Conservation (phyloP, 148 eudicot genomes). For the Chenopodium quinoa region DNA sequence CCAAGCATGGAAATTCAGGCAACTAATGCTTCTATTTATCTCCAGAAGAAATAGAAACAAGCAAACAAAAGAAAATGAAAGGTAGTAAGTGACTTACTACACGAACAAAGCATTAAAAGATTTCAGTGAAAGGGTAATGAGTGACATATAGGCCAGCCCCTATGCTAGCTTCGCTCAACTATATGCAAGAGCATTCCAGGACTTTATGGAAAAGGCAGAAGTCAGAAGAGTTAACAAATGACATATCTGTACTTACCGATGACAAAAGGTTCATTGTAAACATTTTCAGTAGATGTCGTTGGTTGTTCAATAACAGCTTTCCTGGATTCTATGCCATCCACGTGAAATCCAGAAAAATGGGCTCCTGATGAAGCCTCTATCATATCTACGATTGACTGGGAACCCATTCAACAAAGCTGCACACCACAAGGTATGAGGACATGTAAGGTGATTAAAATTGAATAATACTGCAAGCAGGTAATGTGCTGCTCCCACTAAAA, state of each 20-base stretch:
- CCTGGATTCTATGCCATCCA: slow-evolving; percentile 49
- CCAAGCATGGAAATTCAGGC: not conserved
- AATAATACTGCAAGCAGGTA: not conserved
- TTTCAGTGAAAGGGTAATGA: not conserved
- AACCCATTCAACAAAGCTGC: slow-evolving; percentile 57
- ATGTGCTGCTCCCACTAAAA: not conserved
- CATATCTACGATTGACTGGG: slow-evolving; percentile 66
- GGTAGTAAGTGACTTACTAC: not conserved
- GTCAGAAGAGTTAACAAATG: slow-evolving; percentile 1
- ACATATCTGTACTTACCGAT: slow-evolving; percentile 53
- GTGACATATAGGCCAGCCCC: not conserved
- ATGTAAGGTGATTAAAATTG: not conserved
- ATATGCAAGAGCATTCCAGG: not conserved
- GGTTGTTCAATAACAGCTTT: slow-evolving; percentile 55
- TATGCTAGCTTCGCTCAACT: not conserved
- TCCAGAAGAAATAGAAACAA: not conserved
- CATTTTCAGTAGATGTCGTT: slow-evolving; percentile 57
- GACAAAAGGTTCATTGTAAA: slow-evolving; percentile 80
- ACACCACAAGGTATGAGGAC: not conserved
- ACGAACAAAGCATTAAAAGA: not conserved
- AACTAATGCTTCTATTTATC: not conserved
- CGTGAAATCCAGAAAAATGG: slow-evolving; percentile 95
- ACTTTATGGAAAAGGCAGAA: not conserved
- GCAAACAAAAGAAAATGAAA: not conserved
- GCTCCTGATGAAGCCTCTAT: slow-evolving; percentile 81